A percentile compares a stretch with the other conserved stretches of the same genome.
phyloP scores from a whole-genome alignment of 352 stramenopile genomes.

The Hyphochytrium catenoides region DNA sequence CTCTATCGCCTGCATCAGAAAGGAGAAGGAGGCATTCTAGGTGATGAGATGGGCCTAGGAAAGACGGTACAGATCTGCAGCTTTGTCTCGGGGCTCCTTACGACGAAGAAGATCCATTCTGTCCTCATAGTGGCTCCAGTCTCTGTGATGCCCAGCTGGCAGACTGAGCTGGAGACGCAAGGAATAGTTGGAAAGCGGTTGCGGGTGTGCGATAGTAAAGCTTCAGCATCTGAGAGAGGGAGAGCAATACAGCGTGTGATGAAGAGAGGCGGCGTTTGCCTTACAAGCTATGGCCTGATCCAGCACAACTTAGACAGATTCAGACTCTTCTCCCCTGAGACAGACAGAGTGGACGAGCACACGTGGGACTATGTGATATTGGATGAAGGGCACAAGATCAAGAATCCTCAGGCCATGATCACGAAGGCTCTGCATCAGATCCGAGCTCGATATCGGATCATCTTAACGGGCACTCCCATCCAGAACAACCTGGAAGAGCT shows the following conservation, averaged over 20 bases:
- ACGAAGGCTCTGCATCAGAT: constrained; percentile 80
- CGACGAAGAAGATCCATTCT: too few species aligned
- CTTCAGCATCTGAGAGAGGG: too few species aligned
- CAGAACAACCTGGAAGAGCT: constrained; percentile 87
- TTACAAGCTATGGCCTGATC: too few species aligned
- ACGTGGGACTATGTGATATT: constrained; percentile 93
- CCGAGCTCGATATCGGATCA: constrained; percentile 64
- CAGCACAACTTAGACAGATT: too few species aligned
- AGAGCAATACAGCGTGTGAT: too few species aligned
- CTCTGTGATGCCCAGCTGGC: constrained; percentile 96
- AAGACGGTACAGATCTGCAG: constrained; percentile 86
- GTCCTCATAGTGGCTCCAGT: constrained; percentile 95
- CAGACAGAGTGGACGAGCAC: constrained; percentile 62
- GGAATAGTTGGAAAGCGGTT: too few species aligned
- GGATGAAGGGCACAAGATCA: constrained; percentile 96
- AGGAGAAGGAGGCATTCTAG: constrained; percentile 87
- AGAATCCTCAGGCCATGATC: constrained; percentile 91
- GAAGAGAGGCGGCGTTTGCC: too few species aligned
- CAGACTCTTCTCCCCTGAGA: constrained; percentile 69
- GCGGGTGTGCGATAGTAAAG: too few species aligned
- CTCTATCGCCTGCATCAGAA: constrained; percentile 85
- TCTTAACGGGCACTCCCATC: constrained; percentile 71
- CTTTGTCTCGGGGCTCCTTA: too few species aligned
- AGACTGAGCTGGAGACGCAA: constrained; percentile 91
- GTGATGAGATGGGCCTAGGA: constrained; percentile 85